Evolutionary conservation across 345 rosid genomes (phyloP).

Genomic region (Xanthoceras sorbifolium): DNA sequence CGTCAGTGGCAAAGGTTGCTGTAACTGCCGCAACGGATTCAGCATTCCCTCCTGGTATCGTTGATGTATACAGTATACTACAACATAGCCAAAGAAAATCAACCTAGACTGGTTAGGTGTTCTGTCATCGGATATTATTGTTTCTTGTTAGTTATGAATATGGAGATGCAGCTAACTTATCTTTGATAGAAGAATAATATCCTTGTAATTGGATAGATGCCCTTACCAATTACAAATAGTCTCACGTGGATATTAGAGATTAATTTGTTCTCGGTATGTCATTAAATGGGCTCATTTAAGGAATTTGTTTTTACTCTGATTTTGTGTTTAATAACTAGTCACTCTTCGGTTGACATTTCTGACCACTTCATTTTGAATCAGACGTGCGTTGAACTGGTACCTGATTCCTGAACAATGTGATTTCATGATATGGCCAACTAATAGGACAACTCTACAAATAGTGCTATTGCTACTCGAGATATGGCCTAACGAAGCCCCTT

Average conservation of each 20-base stretch:
- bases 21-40: constrained; percentile 57
- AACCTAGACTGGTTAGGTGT: background rate
- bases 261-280: background rate
- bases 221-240: background rate
- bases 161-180: background rate
- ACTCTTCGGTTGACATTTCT: too few relatives aligned
- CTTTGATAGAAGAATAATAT: background rate
- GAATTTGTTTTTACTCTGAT: too few relatives aligned
- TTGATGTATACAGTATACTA: constrained; percentile 54
- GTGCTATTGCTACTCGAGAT: too few relatives aligned
- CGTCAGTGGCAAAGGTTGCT: constrained; percentile 57
- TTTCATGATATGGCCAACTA: too few relatives aligned
- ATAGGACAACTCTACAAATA: too few relatives aligned
- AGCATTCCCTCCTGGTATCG: constrained; percentile 46
- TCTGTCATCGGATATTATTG: background rate
- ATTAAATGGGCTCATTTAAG: too few relatives aligned
- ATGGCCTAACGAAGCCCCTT: too few relatives aligned
- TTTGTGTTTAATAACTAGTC: too few relatives aligned
- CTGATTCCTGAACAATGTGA: too few relatives aligned
- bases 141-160: background rate
- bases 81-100: constrained; percentile 31
- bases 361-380: too few relatives aligned
- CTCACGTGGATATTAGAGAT: background rate
- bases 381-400: too few relatives aligned
- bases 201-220: background rate